Percentiles rank a stretch among this genome's conserved stretches.
Conservation (phyloP, 257 asterid species). For the Linderniella brevidens region DNA sequence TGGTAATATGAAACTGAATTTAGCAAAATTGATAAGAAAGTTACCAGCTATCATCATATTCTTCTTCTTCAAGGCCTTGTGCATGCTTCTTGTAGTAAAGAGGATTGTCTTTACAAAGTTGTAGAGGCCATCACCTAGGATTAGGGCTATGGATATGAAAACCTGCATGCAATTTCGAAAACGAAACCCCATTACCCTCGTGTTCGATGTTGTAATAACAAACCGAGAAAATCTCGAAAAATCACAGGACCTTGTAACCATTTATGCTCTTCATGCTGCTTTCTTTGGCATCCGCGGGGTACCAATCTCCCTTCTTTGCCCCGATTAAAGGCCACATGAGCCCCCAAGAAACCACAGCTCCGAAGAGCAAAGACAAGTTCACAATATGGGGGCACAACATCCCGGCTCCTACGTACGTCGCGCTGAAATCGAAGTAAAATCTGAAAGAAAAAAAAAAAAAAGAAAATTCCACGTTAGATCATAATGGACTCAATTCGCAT, state of each 20-base stretch:
- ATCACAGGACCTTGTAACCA: slow-evolving; percentile 27
- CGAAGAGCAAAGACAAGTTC: slow-evolving; percentile 32
- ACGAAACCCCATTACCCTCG: too few species aligned
- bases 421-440: slow-evolving; percentile 39
- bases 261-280: slow-evolving; percentile 36
- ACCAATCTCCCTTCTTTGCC: slow-evolving; percentile 28
- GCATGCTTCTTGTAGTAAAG: too few species aligned
- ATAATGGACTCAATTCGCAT: neutral
- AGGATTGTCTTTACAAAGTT: too few species aligned
- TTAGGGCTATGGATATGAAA: too few species aligned
- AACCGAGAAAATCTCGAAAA: neutral
- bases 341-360: slow-evolving; percentile 43
- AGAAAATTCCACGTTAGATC: neutral
- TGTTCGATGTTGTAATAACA: neutral
- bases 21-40: too few species aligned
- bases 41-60: too few species aligned
- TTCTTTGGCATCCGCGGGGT: slow-evolving; percentile 16
- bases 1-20: too few species aligned
- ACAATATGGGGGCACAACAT: slow-evolving; percentile 46
- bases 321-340: slow-evolving; percentile 39
- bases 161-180: too few species aligned
- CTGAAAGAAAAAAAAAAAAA: slow-evolving; percentile 11
- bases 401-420: slow-evolving; percentile 39
- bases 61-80: too few species aligned
- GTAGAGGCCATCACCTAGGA: too few species aligned